Conservation (phyloP, 2,329 filamentous ascomycete species). For the Phyllosticta citriasiana region DNA sequence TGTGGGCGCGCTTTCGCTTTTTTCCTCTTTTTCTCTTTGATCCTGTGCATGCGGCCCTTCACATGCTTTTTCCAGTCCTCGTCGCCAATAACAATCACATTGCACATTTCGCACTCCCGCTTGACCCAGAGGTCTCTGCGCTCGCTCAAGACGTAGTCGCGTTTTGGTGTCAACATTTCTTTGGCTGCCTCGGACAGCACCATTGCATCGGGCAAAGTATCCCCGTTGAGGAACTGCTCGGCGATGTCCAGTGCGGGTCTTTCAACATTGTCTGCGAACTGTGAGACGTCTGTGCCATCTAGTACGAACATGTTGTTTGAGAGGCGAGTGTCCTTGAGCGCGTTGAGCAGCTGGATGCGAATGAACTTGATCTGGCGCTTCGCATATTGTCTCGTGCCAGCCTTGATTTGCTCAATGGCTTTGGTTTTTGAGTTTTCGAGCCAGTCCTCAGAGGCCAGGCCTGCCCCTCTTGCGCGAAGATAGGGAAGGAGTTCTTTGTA, state of each 20-base stretch:
- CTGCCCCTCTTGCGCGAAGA: conserved; percentile 30
- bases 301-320: conserved; percentile 61
- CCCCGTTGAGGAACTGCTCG: conserved; percentile 47
- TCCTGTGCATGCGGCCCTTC: conserved; percentile 44
- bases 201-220: conserved; percentile 42
- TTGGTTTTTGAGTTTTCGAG: conserved; percentile 46
- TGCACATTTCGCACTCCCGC: conserved; percentile 62
- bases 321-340: conserved; percentile 47
- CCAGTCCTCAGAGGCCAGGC: conserved; percentile 25
- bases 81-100: conserved; percentile 44
- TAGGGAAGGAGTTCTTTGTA: conserved; percentile 85
- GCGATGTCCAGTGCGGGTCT: conserved; percentile 54
- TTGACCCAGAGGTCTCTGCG: conserved; percentile 38
- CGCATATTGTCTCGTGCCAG: conserved; percentile 79
- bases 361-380: conserved; percentile 82
- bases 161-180: conserved; percentile 48
- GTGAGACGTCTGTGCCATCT: conserved; percentile 60
- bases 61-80: conserved; percentile 50
- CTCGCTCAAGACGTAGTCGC: conserved; percentile 35
- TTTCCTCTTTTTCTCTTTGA: conserved; percentile 19
- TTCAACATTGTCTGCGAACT: conserved; percentile 56
- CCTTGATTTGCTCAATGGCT: conserved; percentile 67
- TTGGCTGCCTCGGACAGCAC: conserved; percentile 47
- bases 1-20: conserved; percentile 14
- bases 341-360: conserved; percentile 65